These are phyloP conservation scores for Flaveria robusta DNA, from an alignment of 129 eudicot species.

Conservation along the genomic window DNA sequence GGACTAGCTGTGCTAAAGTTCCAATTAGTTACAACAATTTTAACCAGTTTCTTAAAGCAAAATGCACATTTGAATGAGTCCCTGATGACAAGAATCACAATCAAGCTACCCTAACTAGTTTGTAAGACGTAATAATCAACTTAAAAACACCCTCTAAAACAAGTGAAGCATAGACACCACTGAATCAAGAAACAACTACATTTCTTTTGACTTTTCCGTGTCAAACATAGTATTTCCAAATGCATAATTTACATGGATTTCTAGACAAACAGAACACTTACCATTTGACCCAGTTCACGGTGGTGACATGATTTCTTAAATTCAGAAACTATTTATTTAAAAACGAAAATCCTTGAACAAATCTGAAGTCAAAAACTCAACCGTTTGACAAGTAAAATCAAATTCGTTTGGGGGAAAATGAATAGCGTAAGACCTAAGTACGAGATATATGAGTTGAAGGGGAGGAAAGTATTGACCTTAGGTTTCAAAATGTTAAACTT, in stretches of 20 bases:
- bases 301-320: neutral
- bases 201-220: neutral
- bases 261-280: no score
- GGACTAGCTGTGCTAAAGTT: neutral
- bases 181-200: neutral
- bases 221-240: slow-evolving; percentile 1
- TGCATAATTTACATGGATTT: neutral
- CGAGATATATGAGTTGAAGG: neutral
- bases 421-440: neutral
- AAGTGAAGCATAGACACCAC: neutral
- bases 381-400: neutral
- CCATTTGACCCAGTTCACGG: no score
- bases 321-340: neutral
- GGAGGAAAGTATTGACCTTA: slow-evolving; percentile 39
- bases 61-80: neutral
- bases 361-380: neutral
- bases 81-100: neutral
- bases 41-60: neutral
- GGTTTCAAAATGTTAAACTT: slow-evolving; percentile 35
- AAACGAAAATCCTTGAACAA: neutral
- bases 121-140: neutral
- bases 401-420: neutral
- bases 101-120: neutral
- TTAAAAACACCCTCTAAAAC: neutral
- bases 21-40: neutral